Evolutionary conservation across 2,329 filamentous ascomycete genomes (phyloP), one percentile per base, ranked within the genome.

Genomic region (Leptographium lundbergii): DNA sequence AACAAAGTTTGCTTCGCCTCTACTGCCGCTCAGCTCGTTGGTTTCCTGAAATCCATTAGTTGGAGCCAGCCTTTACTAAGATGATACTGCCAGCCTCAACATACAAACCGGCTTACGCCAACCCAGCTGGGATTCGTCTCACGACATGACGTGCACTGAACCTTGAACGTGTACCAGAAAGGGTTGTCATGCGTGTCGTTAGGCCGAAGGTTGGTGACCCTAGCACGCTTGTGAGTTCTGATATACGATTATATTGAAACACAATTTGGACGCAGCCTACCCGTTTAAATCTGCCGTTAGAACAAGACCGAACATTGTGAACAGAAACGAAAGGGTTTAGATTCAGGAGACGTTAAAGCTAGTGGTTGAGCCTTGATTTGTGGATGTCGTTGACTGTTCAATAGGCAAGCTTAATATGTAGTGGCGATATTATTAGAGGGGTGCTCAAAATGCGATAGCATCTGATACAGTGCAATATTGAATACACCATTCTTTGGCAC

Each of bases 1-100:
- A n/a, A 99, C 94, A 73, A 99, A 99, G 73, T 97, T 97, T 62
- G 94, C 94, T 73, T 97, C 91, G 64, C 94, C 94, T 68, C 90
- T 83, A 71, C 91, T 96, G 42, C 91, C 91, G 63, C 89, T 94
- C 71, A 96, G 85, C 64, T 96, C 91, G 69, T 95, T 91, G 68
- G 78, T 81, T 70, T 97, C 92, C 90, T 96, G 24, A 3, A 56
- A 13, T 2, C 14, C 14, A 29, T 2, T 19, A 51, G 48, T 51
- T 19, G 25, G 53, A 45, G 57, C 29, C 27, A 6, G 11, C 9
- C 1, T n/a, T 32, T 10, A 13, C 42, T 9, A 19, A 29, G 32
- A 10, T 10, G 54, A 45, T 19, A 9, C 34, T 17, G 45, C 24
- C 22, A 9, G n/a, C 11, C 19, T 19, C 13, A 48, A 75, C 87